Base-by-base conservation (phyloP, 2,329 filamentous ascomycete genomes). In the Phaeophleospora eucalypticola region DNA sequence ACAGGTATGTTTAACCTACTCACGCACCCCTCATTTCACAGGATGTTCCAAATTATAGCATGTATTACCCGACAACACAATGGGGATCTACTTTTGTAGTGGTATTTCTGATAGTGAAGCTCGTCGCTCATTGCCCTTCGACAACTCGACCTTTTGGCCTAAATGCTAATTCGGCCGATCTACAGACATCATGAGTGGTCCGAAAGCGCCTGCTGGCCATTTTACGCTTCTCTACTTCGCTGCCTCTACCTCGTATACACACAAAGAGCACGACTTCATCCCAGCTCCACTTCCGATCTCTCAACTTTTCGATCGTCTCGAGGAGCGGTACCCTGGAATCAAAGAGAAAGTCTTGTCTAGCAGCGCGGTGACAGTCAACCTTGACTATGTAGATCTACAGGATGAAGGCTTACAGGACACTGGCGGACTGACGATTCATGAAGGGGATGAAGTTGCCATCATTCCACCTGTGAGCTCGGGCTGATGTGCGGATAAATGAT, bases 391-490 rank as follows among this genome's bases (percentile, higher is more conserved):
- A 61, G 86, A 93, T 63, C 58, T 88, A 9, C 73, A 77, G 9
- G 71, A 74, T 4, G 73, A 73, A 24, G 67, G 67, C 15, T 66
- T 65, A 10, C 68, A 68, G 38, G 70, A 69, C 15, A 61, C 60
- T 14, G 61, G 63, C 7, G 70, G 70, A 14, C 57, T 73, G 19
- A 64, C 80, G 46, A 85, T 94, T 47, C 69, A 81, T 42, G 80
- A 81, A 52, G 86, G 84, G 20, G 88, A 94, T 63, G 89, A 94
- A 70, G 87, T 94, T 45, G 89, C 86, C 35, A 85, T 94, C 29
- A 91, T 94, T 47, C 88, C 89, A 27, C 88, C 89, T 8, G 89
- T 94, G 56, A 94, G 88, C 73, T 89, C 88, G 32, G 88, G 88
- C 3, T 93, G 66, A 78, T 29, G 7, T 29, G 24, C 7, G 12